Base-by-base conservation (phyloP, 495 filamentous ascomycete genomes). In the Chaetomidium leptoderma region DNA sequence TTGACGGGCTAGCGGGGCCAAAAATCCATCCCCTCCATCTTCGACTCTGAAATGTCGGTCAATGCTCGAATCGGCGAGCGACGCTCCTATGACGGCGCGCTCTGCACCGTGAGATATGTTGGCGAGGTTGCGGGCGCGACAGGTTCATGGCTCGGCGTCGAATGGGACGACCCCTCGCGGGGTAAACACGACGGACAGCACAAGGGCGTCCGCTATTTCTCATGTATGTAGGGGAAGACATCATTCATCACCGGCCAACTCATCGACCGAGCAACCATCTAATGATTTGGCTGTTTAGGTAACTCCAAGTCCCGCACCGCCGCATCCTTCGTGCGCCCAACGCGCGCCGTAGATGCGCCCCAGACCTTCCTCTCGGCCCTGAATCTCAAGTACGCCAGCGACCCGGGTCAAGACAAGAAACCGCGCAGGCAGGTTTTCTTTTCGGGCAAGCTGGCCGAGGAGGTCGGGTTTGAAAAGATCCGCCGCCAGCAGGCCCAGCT, bases 381-480 rank as follows among this genome's bases (percentile, higher is more conserved):
- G 57, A 80, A 78, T 53, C 76, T 84, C 57, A 97, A 96, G 72
- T 98, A 98, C 70, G 86, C 85, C 8, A 79, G 82, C 23, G 81
- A 85, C 42, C 67, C 70, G 36, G 64, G 66, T 37, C 67, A 70
- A 5, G 62, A 60, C 16, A 60, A 68, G 1, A 40, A 55, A 16
- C 60, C 49, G 6, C 58, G 63, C 24, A 64, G 74, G 43, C 75
- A 78, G 51, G 88, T 96, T 54, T 65, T 79, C 29, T 86, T 97
- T 62, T 90, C 87, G 46, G 84, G 69, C 19, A 98, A 98, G 70
- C 80, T 93, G 24, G 91, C 88, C 21, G 89, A 98, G 73, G 95
- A 97, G 74, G 83, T 98, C 23, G 93, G 93, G 42, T 97, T 97
- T 67, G 92, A 95, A 53, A 96, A 96, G 76, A 91, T 96, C 60